phyloP scores from a whole-genome alignment of 176 grass and related monocot species.

The Bromus sterilis region DNA sequence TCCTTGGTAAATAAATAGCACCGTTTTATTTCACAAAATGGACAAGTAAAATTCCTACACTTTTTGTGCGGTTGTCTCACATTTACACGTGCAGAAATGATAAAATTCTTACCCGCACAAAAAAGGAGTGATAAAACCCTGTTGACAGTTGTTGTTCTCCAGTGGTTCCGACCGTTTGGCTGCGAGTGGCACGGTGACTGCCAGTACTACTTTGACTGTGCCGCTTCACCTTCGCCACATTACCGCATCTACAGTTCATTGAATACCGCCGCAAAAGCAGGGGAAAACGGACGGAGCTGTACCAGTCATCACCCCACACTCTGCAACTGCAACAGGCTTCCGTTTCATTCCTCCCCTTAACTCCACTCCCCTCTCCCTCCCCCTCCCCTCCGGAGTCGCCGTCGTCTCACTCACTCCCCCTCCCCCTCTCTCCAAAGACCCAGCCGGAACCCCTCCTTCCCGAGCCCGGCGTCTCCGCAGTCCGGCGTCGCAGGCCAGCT shows the following conservation, averaged over 20 bases:
- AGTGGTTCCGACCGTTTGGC: not conserved
- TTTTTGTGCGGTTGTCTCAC: no score
- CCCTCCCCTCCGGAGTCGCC: not conserved
- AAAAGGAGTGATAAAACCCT: no score
- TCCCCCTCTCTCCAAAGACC: not conserved
- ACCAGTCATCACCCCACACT: no score
- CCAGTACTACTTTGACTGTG: not conserved
- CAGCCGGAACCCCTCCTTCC: not conserved
- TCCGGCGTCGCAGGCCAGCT: not conserved
- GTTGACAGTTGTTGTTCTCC: no score
- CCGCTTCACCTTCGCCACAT: not conserved
- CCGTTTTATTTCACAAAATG: no score
- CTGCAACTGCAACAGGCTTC: no score
- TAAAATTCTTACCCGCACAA: no score
- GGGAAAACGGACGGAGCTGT: not conserved
- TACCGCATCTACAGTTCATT: not conserved
- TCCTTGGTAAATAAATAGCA: no score
- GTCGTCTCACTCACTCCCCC: not conserved
- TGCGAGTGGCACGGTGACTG: not conserved
- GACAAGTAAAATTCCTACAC: no score
- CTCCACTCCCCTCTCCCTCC: constrained; percentile 6
- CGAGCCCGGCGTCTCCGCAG: not conserved
- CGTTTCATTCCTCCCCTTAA: constrained; percentile 32
- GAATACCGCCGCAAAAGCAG: constrained; percentile 4
- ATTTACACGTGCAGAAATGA: no score